These are phyloP conservation scores for Sechiopsis laciniata DNA, from an alignment of 306 rosid genomes.

Conservation along the genomic window DNA sequence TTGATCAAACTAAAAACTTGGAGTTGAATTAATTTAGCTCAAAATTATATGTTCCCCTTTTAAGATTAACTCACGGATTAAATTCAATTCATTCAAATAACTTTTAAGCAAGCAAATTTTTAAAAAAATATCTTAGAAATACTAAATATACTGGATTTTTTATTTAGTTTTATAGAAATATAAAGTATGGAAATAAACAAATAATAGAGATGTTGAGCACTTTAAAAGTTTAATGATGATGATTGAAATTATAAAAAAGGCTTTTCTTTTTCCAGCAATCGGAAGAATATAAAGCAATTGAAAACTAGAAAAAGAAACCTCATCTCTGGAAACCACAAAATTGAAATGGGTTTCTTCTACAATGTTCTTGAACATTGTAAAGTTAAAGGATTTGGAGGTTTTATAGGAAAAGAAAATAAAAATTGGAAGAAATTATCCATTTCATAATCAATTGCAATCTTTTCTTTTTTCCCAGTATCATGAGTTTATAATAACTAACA, in stretches of 20 bases:
- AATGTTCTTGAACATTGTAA: constrained; percentile 19
- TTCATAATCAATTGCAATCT: constrained; percentile 1
- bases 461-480: constrained; percentile 5
- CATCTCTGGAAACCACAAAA: neutral
- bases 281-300: neutral
- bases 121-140: too few relatives aligned
- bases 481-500: neutral
- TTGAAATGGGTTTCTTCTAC: neutral
- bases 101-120: too few relatives aligned
- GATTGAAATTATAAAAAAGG: neutral
- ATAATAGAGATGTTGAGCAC: neutral
- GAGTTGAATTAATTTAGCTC: too few relatives aligned
- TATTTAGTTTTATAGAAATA: too few relatives aligned
- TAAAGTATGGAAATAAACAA: neutral
- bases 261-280: neutral
- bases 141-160: too few relatives aligned
- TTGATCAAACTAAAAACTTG: too few relatives aligned
- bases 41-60: too few relatives aligned
- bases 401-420: neutral
- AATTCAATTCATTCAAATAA: too few relatives aligned
- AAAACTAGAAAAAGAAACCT: neutral
- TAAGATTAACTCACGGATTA: too few relatives aligned
- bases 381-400: neutral
- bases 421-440: neutral
- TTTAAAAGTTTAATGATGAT: neutral